These are phyloP conservation scores for Suillus spraguei DNA, from an alignment of 768 basidiomycete species.

Conservation along the genomic window DNA sequence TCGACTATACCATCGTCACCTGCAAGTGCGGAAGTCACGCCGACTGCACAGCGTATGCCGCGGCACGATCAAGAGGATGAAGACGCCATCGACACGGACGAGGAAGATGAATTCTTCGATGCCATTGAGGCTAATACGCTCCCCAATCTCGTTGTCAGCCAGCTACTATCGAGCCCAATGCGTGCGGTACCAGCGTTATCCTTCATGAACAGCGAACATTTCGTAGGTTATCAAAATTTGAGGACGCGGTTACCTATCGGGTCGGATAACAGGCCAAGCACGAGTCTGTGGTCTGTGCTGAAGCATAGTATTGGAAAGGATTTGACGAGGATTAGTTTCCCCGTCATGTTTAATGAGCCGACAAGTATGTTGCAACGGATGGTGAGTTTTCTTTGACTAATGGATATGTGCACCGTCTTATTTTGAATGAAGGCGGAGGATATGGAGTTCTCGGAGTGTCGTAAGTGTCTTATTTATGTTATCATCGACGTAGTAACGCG, in stretches of 20 bases:
- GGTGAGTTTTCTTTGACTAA: slow-evolving; percentile 42
- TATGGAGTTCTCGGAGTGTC: slow-evolving; percentile 95
- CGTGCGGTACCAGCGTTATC: slow-evolving; percentile 37
- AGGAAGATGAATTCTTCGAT: slow-evolving; percentile 97
- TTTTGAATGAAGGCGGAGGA: slow-evolving; percentile 69
- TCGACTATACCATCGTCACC: slow-evolving; percentile 11
- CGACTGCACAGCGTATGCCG: slow-evolving; percentile 25
- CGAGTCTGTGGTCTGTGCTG: slow-evolving; percentile 92
- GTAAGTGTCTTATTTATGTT: slow-evolving; percentile 46
- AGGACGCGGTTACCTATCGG: slow-evolving; percentile 62
- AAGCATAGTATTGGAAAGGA: slow-evolving; percentile 97
- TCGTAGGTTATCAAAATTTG: slow-evolving; percentile 68
- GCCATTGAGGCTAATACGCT: slow-evolving; percentile 86
- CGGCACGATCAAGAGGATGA: slow-evolving; percentile 35
- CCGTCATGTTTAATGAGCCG: slow-evolving; percentile 91
- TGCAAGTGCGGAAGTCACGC: slow-evolving; percentile 17
- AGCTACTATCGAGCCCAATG: slow-evolving; percentile 55
- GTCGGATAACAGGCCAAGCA: slow-evolving; percentile 80
- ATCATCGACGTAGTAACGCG: slow-evolving; percentile 15
- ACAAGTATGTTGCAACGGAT: slow-evolving; percentile 97
- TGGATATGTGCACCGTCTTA: slow-evolving; percentile 10
- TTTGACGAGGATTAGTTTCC: slow-evolving; percentile 93
- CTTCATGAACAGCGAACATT: slow-evolving; percentile 47
- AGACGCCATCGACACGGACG: slow-evolving; percentile 56
- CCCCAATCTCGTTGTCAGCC: slow-evolving; percentile 73